These are phyloP conservation scores for Sambucus nigra DNA, from an alignment of 129 eudicot genomes.

Conservation along the genomic window DNA sequence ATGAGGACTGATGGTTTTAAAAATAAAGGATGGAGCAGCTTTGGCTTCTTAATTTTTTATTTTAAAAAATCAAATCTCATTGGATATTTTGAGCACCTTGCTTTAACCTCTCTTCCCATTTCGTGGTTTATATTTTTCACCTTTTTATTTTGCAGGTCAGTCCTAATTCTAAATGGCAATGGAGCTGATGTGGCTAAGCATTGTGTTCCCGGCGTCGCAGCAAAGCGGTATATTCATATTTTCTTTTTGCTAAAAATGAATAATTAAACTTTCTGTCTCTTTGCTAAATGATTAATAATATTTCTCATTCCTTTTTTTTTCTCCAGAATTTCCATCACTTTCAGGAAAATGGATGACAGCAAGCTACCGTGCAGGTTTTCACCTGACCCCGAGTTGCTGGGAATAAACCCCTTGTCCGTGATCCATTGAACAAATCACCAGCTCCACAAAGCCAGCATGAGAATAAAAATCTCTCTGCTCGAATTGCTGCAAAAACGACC, in stretches of 20 bases:
- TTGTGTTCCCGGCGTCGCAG: conserved; percentile 60
- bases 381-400: conserved; percentile 40
- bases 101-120: too few relatives aligned
- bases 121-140: background rate
- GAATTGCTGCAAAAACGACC: background rate
- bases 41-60: too few relatives aligned
- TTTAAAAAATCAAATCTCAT: too few relatives aligned
- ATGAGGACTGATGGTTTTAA: too few relatives aligned
- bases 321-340: conserved; percentile 64
- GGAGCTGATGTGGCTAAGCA: conserved; percentile 78
- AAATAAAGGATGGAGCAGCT: too few relatives aligned
- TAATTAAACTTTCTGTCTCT: background rate
- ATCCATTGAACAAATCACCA: conserved; percentile 9
- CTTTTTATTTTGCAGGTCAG: conserved; percentile 39
- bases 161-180: conserved; percentile 60
- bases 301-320: conserved; percentile 1
- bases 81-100: too few relatives aligned
- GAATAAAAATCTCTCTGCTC: conserved; percentile 6
- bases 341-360: conserved; percentile 55
- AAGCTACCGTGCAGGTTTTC: conserved; percentile 43
- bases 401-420: conserved; percentile 26
- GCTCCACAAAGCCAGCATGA: conserved; percentile 18
- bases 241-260: background rate
- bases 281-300: too few relatives aligned
- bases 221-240: conserved; percentile 39